Percentiles rank a stretch among this genome's conserved stretches.
Conservation (phyloP, 31 red algal genomes). For the Odonthalia washingtoniensis region DNA sequence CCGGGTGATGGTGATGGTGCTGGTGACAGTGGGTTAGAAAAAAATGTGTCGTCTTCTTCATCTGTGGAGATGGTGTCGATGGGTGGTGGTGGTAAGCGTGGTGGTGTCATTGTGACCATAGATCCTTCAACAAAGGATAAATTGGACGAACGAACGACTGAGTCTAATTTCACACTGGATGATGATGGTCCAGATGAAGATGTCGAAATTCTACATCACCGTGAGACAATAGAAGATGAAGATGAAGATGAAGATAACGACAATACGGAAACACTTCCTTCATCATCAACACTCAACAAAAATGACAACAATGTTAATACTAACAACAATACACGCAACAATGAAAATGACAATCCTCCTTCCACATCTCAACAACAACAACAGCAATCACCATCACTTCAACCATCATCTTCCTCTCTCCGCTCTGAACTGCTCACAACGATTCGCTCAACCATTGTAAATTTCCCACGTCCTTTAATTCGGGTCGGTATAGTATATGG, state of each 20-base stretch:
- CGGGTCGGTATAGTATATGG: constrained; percentile 66
- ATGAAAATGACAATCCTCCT: neutral
- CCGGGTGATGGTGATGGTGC: constrained; percentile 32
- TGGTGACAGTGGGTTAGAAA: neutral
- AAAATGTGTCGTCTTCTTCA: neutral
- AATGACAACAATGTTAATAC: neutral
- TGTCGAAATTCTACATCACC: neutral
- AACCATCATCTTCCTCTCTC: no score
- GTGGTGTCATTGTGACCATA: neutral
- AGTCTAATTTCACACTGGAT: no score
- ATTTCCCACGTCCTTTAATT: constrained; percentile 59
- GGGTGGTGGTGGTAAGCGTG: no score
- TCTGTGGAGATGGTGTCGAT: neutral
- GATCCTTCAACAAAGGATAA: neutral
- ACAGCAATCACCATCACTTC: neutral
- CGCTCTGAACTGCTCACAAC: constrained; percentile 28
- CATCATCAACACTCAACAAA: neutral
- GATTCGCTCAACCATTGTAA: constrained; percentile 20
- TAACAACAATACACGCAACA: neutral
- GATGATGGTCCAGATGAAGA: neutral
- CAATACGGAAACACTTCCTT: neutral
- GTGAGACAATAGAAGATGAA: neutral
- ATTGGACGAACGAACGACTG: neutral
- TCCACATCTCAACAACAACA: neutral
- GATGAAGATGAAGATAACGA: neutral